Base-by-base conservation (phyloP, 1,284 basidiomycete genomes). In the Xerocomus nothofagi region DNA sequence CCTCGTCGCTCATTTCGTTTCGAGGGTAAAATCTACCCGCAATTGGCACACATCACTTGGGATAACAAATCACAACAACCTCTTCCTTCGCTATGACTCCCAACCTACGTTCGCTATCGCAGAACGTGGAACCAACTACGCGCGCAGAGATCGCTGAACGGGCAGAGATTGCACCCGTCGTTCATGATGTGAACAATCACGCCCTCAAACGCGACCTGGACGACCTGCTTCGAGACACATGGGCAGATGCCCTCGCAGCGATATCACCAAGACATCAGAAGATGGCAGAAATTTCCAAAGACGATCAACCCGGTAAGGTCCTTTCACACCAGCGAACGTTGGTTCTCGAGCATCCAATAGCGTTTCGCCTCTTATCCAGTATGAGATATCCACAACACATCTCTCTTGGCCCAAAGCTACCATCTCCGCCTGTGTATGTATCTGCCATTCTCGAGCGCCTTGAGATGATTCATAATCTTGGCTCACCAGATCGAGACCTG, bases 361-460 rank as follows among this genome's bases (percentile, higher is more conserved):
- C 27, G 3, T 63, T 61, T 23, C 59, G 56, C 18, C 63, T 61
- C 17, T 51, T 81, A 8, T 80, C 79, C 6, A 68, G 66, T 34
- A 54, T 39, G 49, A 51, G 54, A 47, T 37, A 21, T 21, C 68
- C 73, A 1, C 60, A 61, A 20, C 57, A 50, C n/a, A 66, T 80
- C 37, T 73, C 67, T 23, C 57, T 79, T 7, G 57, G 65, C 8
- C 72, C 72, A 0, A 73, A 70, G 49, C 71, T 73, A 14, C 66
- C 65, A n/a, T 71, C 71, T 2, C 61, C 57, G 6, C 51, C 61
- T 3, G 59, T 61, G 78, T 78, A 53, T 18, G 71, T 43, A 15
- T 63, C 5, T 64, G 6, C 67, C 60, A 4, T 62, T 57, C 17
- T 45, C 65, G 11, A 60, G 2, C 61, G 68, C 69, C 57, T 8